phyloP scores from a whole-genome alignment of 2,329 filamentous ascomycete genomes.

The Phaeosphaeria sp. region DNA sequence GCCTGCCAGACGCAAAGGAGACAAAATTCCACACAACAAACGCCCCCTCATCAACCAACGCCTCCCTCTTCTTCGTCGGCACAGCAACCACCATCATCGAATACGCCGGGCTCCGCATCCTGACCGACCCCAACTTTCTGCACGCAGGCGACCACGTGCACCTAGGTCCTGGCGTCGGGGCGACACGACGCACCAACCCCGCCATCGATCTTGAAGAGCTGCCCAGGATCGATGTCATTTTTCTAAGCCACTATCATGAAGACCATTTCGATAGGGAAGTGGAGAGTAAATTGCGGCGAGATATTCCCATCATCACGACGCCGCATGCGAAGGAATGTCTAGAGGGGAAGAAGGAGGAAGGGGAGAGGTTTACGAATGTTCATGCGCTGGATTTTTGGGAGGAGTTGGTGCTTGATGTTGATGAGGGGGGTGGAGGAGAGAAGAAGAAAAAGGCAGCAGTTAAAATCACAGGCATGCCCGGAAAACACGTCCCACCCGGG shows the following conservation, averaged over 20 bases:
- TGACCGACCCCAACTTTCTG: constrained; percentile 64
- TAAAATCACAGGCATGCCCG: constrained; percentile 69
- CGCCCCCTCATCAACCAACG: constrained; percentile 47
- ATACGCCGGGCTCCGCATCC: constrained; percentile 61
- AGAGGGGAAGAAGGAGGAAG: constrained; percentile 44
- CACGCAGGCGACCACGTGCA: constrained; percentile 72
- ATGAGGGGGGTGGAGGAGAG: constrained; percentile 4
- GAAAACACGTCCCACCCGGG: constrained; percentile 65
- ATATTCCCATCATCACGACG: constrained; percentile 69
- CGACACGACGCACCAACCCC: constrained; percentile 63
- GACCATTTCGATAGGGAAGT: constrained; percentile 65
- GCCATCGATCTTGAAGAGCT: constrained; percentile 66
- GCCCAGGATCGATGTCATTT: constrained; percentile 65
- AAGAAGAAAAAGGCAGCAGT: constrained; percentile 50
- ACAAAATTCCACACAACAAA: constrained; percentile 53
- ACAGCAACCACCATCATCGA: constrained; percentile 65
- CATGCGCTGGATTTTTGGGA: constrained; percentile 65
- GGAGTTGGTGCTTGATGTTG: constrained; percentile 55
- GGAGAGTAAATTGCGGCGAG: constrained; percentile 58
- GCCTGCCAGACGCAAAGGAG: constrained; percentile 53
- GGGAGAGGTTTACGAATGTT: constrained; percentile 63
- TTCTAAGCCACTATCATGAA: constrained; percentile 71
- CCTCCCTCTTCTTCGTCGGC: constrained; percentile 62
- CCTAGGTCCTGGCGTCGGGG: constrained; percentile 68
- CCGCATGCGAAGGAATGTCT: constrained; percentile 65